Evolutionary conservation across 352 stramenopile species (phyloP).

Genomic region (Phytopythium montanum): DNA sequence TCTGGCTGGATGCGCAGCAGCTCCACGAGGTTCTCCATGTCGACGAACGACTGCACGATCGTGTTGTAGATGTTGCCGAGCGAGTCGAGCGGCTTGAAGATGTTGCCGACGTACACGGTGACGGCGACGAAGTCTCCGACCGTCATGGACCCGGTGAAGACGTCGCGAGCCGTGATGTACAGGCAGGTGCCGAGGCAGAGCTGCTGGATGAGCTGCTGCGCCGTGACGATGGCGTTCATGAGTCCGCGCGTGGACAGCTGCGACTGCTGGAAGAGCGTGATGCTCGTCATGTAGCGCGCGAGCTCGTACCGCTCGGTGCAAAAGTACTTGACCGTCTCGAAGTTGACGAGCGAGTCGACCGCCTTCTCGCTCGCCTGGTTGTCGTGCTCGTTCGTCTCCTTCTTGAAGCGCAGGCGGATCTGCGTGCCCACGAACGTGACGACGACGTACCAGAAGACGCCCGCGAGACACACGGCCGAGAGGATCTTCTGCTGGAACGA

Average conservation of each 20-base stretch:
- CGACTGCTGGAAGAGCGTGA: constrained; percentile 89
- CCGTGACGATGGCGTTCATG: constrained; percentile 92
- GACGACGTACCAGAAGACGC: constrained; percentile 92
- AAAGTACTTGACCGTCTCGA: constrained; percentile 98
- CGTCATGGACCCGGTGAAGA: constrained; percentile 50
- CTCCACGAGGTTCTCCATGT: constrained; percentile 96
- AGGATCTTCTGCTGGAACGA: constrained; percentile 92
- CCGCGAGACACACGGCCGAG: constrained; percentile 82
- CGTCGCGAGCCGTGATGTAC: constrained; percentile 49
- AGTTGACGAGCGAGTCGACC: constrained; percentile 97
- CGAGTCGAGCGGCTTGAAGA: constrained; percentile 97
- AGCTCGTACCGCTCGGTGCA: constrained; percentile 93
- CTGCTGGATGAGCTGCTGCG: constrained; percentile 93
- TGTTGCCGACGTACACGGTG: constrained; percentile 91
- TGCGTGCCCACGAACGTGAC: constrained; percentile 84
- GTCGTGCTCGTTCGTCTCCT: constrained; percentile 91
- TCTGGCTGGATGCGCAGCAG: constrained; percentile 93
- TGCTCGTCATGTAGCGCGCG: constrained; percentile 63
- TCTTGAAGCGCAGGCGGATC: constrained; percentile 86
- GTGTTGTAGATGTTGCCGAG: constrained; percentile 95
- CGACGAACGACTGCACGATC: constrained; percentile 95
- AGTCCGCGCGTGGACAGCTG: constrained; percentile 89
- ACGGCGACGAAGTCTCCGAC: constrained; percentile 97
- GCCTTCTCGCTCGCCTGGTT: constrained; percentile 96
- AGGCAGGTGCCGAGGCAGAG: constrained; percentile 72